Percentiles rank a stretch among this genome's conserved stretches.
Evolutionary conservation across 768 basidiomycete species (phyloP).

Genomic region (Leccinellum albellum): DNA sequence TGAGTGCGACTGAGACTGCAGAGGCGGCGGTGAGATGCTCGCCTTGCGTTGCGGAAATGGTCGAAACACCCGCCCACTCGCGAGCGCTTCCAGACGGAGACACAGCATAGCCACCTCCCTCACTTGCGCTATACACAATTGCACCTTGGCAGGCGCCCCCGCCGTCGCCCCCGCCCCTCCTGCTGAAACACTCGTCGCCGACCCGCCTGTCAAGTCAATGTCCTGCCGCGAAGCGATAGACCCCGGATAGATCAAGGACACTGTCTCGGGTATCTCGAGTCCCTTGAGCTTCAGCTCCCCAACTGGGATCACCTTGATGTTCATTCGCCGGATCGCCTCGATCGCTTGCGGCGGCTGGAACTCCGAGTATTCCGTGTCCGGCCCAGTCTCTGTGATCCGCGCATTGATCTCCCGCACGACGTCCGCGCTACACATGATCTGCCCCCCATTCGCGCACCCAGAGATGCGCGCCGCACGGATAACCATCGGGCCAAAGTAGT

Average conservation of each 20-base stretch:
- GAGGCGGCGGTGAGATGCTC: conserved; percentile 14
- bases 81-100: conserved; percentile 75
- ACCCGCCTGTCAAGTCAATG: conserved; percentile 37
- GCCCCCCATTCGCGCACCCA: conserved; percentile 82
- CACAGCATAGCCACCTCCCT: conserved; percentile 69
- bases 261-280: conserved; percentile 82
- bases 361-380: conserved; percentile 59
- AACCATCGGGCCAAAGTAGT: conserved; percentile 96
- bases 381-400: conserved; percentile 49
- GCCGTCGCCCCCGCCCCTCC: conserved; percentile 7
- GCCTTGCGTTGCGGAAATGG: conserved; percentile 36
- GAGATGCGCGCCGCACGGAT: conserved; percentile 88
- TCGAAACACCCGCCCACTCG: conserved; percentile 58
- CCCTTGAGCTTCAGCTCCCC: conserved; percentile 95
- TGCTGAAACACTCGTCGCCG: conserved; percentile 9
- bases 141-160: conserved; percentile 38
- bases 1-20: conserved; percentile 1
- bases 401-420: conserved; percentile 78
- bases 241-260: conserved; percentile 81
- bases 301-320: conserved; percentile 64
- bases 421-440: conserved; percentile 89
- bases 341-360: conserved; percentile 57
- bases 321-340: conserved; percentile 71
- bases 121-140: conserved; percentile 71
- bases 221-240: conserved; percentile 70